Conservation (phyloP, 2,329 filamentous ascomycete species). For the Microascus cirrosus region DNA sequence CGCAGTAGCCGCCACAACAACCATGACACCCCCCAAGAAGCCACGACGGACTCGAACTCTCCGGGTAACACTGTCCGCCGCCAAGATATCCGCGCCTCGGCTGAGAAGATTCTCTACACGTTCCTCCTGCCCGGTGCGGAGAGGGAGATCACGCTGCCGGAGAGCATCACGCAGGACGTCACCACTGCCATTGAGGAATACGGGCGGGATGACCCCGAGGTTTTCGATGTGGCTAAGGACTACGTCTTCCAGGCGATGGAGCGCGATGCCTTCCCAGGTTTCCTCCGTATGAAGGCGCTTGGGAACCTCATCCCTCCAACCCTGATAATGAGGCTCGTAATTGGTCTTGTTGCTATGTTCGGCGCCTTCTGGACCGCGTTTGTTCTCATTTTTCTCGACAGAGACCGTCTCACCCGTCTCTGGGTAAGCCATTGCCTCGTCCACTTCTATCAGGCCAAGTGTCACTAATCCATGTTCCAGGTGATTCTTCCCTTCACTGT, state of each 20-base stretch:
- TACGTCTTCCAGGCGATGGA: conserved; percentile 99
- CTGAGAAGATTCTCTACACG: conserved; percentile 98
- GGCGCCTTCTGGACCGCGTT: conserved; percentile 91
- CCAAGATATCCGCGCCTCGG: conserved; percentile 82
- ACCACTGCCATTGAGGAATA: conserved; percentile 82
- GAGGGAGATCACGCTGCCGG: conserved; percentile 87
- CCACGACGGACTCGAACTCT: conserved; percentile 68
- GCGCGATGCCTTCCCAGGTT: conserved; percentile 95
- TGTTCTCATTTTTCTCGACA: conserved; percentile 82
- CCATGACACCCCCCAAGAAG: conserved; percentile 43
- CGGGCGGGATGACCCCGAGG: conserved; percentile 87
- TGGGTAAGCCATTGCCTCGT: conserved; percentile 54
- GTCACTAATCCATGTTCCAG: conserved; percentile 15
- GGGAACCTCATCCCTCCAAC: conserved; percentile 92
- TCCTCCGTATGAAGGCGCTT: conserved; percentile 86
- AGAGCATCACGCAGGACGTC: conserved; percentile 76
- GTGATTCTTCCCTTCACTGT: conserved; percentile 82
- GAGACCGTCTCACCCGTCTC: conserved; percentile 60
- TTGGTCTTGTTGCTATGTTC: conserved; percentile 80
- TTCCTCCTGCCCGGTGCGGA: conserved; percentile 92
- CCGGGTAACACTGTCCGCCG: conserved; percentile 76
- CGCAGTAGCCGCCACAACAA: conserved; percentile 32
- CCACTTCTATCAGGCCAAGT: not conserved
- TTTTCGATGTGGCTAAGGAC: conserved; percentile 96
- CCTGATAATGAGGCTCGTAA: conserved; percentile 71